These are phyloP conservation scores for Diddensiella santjacobensis DNA, from an alignment of 805 yeast species.

Conservation along the genomic window DNA sequence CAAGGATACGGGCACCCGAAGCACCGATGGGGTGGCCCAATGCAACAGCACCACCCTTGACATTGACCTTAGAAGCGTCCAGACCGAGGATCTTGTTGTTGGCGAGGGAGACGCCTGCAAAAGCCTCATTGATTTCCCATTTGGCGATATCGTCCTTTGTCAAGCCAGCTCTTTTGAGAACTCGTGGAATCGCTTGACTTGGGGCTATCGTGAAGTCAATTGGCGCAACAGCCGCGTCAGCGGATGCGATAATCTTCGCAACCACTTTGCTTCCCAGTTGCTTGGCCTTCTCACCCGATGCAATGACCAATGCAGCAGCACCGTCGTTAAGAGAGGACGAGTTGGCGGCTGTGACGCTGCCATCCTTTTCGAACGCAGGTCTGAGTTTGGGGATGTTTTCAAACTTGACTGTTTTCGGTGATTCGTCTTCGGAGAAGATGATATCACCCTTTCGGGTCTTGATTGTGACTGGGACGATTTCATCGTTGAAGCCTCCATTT, in stretches of 20 bases:
- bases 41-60: conserved; percentile 95
- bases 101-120: conserved; percentile 89
- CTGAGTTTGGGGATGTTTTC: conserved; percentile 68
- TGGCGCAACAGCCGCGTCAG: conserved; percentile 93
- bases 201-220: conserved; percentile 94
- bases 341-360: conserved; percentile 94
- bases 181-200: conserved; percentile 86
- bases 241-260: conserved; percentile 85
- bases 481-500: conserved; percentile 69
- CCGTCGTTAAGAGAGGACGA: conserved; percentile 94
- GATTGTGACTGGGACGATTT: conserved; percentile 79
- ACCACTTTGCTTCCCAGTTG: conserved; percentile 68
- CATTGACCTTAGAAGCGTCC: conserved; percentile 68
- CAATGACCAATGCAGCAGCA: conserved; percentile 86
- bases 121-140: conserved; percentile 95
- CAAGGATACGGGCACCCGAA: conserved; percentile 91
- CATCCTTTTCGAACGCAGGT: conserved; percentile 88
- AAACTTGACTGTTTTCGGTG: conserved; percentile 65
- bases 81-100: conserved; percentile 67
- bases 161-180: conserved; percentile 75
- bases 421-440: conserved; percentile 70
- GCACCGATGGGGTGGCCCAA: conserved; percentile 93
- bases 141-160: conserved; percentile 63
- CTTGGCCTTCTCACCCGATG: conserved; percentile 72
- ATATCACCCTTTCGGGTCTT: conserved; percentile 67